Conservation (phyloP, 208 protist species). For the Leishmania amazonensis region DNA sequence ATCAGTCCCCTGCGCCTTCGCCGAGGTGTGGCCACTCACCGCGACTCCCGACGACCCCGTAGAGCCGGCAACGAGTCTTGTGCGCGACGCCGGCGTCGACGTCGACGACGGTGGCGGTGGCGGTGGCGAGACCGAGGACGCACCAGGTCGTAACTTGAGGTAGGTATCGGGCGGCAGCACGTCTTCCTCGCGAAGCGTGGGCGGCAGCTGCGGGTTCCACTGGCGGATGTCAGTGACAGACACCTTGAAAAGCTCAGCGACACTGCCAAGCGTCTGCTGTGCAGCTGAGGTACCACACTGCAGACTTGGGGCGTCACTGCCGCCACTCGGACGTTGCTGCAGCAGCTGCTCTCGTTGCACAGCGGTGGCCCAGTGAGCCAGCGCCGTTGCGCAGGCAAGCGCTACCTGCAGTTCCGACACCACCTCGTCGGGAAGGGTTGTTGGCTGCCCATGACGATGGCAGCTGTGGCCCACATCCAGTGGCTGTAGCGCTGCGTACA, state of each 20-base stretch:
- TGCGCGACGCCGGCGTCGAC: neutral
- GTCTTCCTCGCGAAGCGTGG: conserved; percentile 20
- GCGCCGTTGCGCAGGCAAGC: conserved; percentile 53
- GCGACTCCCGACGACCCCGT: neutral
- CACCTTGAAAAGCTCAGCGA: conserved; percentile 30
- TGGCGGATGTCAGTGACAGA: conserved; percentile 38
- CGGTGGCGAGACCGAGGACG: conserved; percentile 8
- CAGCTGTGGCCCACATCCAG: conserved; percentile 25
- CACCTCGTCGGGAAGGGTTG: conserved; percentile 29
- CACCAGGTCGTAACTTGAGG: conserved; percentile 32
- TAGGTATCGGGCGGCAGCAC: conserved; percentile 55
- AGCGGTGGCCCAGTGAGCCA: conserved; percentile 35
- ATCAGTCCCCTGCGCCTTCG: neutral
- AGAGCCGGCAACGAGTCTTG: neutral
- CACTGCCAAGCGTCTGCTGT: conserved; percentile 6
- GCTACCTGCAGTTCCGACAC: conserved; percentile 42
- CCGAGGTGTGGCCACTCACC: neutral
- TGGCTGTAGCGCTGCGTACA: conserved; percentile 32
- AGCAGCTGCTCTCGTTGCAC: conserved; percentile 14
- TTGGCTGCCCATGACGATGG: neutral
- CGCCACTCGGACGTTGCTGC: neutral
- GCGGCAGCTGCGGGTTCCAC: conserved; percentile 57
- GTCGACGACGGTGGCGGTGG: neutral
- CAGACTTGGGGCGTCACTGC: neutral
- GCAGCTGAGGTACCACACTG: neutral